Evolutionary conservation across 768 basidiomycete genomes (phyloP).

Genomic region (Boletus sp.): DNA sequence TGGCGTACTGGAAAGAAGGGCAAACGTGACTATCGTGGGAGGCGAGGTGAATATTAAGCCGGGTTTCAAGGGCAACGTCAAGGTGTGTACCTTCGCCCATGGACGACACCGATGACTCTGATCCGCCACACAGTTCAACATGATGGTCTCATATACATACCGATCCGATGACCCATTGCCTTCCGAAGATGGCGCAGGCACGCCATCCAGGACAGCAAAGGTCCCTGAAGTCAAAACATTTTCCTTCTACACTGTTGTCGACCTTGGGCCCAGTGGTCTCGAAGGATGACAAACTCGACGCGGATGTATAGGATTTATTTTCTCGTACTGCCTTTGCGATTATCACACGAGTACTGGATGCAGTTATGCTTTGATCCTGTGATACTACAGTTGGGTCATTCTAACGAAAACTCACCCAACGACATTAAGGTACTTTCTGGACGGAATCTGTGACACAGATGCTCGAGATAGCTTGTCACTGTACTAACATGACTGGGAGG

Average conservation of each 20-base stretch:
- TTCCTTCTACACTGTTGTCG: constrained; percentile 82
- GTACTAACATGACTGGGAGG: too few species aligned
- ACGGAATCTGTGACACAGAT: background rate
- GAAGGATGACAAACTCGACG: constrained; percentile 45
- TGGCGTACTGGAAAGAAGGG: constrained; percentile 83
- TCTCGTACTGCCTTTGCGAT: background rate
- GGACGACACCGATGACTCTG: background rate
- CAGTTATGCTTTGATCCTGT: background rate
- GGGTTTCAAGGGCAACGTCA: constrained; percentile 72
- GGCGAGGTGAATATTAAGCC: constrained; percentile 86
- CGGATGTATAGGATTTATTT: constrained; percentile 12
- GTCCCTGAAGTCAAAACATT: constrained; percentile 80
- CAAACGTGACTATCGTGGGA: constrained; percentile 84
- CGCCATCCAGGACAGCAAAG: constrained; percentile 45
- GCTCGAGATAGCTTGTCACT: background rate
- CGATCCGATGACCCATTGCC: constrained; percentile 80
- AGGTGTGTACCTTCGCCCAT: constrained; percentile 46
- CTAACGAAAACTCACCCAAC: too few species aligned
- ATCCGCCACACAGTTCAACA: constrained; percentile 68
- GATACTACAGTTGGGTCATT: background rate
- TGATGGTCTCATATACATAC: constrained; percentile 93
- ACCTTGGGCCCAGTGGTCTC: constrained; percentile 68
- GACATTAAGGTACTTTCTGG: background rate
- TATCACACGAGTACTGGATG: background rate
- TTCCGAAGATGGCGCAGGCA: constrained; percentile 55